Base-by-base conservation (phyloP, 352 stramenopile genomes). In the Albugo candida region DNA sequence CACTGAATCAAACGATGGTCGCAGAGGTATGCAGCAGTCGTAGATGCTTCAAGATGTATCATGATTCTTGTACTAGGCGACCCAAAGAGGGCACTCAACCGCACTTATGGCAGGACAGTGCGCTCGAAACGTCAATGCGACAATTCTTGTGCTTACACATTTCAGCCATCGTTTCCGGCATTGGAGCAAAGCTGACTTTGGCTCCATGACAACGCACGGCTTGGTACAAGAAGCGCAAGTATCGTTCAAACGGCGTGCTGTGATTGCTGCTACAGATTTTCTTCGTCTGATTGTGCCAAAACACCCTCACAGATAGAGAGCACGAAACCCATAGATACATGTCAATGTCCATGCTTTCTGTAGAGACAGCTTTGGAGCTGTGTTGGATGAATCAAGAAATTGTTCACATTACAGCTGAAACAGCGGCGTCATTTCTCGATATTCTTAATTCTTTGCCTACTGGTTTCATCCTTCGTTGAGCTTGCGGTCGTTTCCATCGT, bases 141-240 rank as follows among this genome's bases (percentile, higher is more conserved):
- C 65, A 37, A 53, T 88, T 20, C 59, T 92, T 11, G 77, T 75
- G 16, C 54, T 92, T 27, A 92, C 76, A 14, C 79, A 92, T 51
- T 88, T 92, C 43, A 91, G 76, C 44, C 68, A 83, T 42, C 73
- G 75, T n/a, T 92, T 89, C 44, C 63, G 70, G 13, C 60, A 81
- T 43, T 84, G 71, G 73, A 65, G 62, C 3, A 51, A 48, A n/a
- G 24, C 24, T 31, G 51, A 61, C 17, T 56, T 53, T 14, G 54
- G 51, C 11, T 52, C 60, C 16, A 59, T 55, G 1, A 76, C 71
- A 42, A 88, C 73, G 13, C 65, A 87, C 47, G 63, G 84, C 49
- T 58, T 92, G 12, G 65, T 70, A 27, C 37, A 67, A 12, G 74
- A 92, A 46, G 76, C 79, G 0, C 67, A 81, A 49, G 51, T 55